Conservation (phyloP, 495 filamentous ascomycete species). For the Lichenothelia convexa region DNA sequence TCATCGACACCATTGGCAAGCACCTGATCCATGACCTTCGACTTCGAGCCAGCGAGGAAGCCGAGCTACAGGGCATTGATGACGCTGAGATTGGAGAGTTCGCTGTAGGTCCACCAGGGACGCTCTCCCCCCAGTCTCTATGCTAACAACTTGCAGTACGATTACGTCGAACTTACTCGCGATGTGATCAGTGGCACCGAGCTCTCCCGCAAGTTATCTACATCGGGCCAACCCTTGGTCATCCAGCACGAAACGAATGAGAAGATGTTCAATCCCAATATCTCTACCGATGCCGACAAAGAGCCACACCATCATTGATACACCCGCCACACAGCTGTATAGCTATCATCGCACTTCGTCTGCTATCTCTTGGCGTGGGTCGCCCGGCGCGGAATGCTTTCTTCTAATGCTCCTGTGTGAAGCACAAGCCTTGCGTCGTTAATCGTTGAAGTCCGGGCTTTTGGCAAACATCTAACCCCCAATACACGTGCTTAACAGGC, state of each 20-base stretch:
- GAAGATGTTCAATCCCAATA: no score
- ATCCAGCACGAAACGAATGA: no score
- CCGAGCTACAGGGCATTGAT: slow-evolving; percentile 82
- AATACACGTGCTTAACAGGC: no score
- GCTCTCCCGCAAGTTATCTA: background rate
- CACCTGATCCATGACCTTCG: slow-evolving; percentile 57
- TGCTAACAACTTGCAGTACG: slow-evolving; percentile 38
- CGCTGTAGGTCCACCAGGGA: slow-evolving; percentile 34
- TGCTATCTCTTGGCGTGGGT: no score
- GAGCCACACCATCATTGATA: background rate
- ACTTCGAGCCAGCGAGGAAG: slow-evolving; percentile 64
- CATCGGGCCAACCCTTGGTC: no score
- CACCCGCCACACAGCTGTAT: background rate
- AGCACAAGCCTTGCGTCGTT: no score
- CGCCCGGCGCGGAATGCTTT: no score
- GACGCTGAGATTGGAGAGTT: slow-evolving; percentile 96
- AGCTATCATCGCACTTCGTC: no score
- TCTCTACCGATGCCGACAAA: background rate
- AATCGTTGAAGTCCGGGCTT: no score
- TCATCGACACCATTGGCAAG: slow-evolving; percentile 51
- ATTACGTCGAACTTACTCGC: slow-evolving; percentile 83
- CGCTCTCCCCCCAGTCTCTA: slow-evolving; percentile 2
- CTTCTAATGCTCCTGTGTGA: no score
- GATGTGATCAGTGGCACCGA: slow-evolving; percentile 40
- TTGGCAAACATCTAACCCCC: no score